Base-by-base conservation (phyloP, 495 filamentous ascomycete species). In the Entonaema liquescens region DNA sequence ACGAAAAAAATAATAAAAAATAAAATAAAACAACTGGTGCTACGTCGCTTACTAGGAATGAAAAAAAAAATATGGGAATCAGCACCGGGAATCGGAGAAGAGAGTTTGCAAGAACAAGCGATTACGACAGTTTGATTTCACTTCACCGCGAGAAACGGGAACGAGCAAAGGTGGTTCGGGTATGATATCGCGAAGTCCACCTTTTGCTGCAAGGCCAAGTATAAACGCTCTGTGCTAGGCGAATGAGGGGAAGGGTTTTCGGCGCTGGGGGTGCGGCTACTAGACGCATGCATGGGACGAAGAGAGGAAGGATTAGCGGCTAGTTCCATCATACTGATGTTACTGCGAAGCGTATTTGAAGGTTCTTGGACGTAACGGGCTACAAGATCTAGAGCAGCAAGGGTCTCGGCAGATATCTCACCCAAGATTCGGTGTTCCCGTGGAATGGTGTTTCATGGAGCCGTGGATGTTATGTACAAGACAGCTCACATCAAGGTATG, bases 301-400 rank as follows among this genome's bases (percentile, higher is more conserved):
- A 56, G 23, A 61, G 5, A 49, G 65, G 70, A 68, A 68, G 40
- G 65, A 72, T 72, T 72, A 15, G 59, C 70, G 60, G 63, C n/a
- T 12, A 66, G 40, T 49, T 59, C 44, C 67, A 65, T 64, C 60
- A 56, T 49, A 35, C 38, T 60, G 56, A 65, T 63, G 67, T 13
- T 26, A 26, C 50, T 47, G 5, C 28, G 23, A 33, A 55, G 31
- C 13, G 23, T n/a, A 36, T 31, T 47, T 25, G 36, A 49, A 28
- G 19, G 19, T 38, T 53, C 11, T 38, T 21, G 23, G 38, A 52
- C 55, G 54, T 57, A 67, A 53, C 31, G 4, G 23, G 42, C 29
- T 25, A 11, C 15, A 31, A 38, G 38, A 55, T 59, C 54, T 64
- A 9, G 29, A 38, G 17, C 36, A 36, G 13, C 50, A 42, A 53